These are phyloP conservation scores for Pelargonium citronellum DNA, from an alignment of 441 rosid species.

Conservation along the genomic window DNA sequence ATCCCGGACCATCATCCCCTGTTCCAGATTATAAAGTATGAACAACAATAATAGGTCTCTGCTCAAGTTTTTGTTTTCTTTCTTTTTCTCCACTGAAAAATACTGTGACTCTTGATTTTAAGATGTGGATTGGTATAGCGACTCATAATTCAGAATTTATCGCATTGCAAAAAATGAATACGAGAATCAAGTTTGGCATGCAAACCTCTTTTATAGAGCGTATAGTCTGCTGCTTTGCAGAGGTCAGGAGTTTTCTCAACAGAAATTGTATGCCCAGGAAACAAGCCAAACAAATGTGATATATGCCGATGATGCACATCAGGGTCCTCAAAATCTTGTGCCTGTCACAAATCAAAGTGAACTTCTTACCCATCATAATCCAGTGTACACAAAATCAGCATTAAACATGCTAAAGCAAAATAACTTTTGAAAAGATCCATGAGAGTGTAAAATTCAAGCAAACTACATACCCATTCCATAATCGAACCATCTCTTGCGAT, in stretches of 20 bases:
- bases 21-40: background rate
- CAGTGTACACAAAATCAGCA: background rate
- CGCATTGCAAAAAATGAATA: background rate
- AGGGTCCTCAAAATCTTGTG: conserved; percentile 23
- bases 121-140: too few relatives aligned
- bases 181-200: background rate
- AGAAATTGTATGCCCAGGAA: conserved; percentile 22
- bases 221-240: conserved; percentile 17
- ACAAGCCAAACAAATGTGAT: conserved; percentile 25
- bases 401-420: background rate
- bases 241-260: conserved; percentile 18
- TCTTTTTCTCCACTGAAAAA: background rate
- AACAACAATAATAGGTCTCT: background rate
- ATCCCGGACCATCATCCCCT: conserved; percentile 29
- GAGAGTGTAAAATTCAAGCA: background rate
- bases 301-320: conserved; percentile 23
- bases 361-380: background rate
- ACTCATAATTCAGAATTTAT: background rate
- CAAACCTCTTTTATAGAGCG: conserved; percentile 25
- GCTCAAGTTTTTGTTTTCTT: background rate
- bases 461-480: conserved; percentile 27
- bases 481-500: conserved; percentile 25
- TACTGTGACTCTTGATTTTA: background rate
- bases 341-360: conserved; percentile 10
- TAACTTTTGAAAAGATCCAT: background rate